Base-by-base conservation (phyloP, 306 rosid species). In the Citrullus amarus region DNA sequence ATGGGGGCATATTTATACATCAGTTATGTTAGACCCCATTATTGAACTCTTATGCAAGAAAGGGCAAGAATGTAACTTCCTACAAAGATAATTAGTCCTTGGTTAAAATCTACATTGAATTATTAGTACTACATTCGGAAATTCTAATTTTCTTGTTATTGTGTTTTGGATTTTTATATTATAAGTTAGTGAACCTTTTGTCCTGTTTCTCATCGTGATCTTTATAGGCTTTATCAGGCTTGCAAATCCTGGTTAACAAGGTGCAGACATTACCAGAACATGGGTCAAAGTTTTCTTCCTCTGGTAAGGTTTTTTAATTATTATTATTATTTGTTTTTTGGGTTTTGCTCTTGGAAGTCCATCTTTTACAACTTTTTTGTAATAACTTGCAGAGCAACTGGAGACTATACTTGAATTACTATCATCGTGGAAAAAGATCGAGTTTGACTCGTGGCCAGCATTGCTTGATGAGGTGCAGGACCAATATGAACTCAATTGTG, bases 391-490 rank as follows among this genome's bases (percentile, higher is more conserved):
- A 92, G 98, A 79, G 78, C 90, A 89, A 84, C 71, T 95, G 75
- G 88, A 87, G 46, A 75, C 89, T 71, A 70, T 95, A 79, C 39
- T 55, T 74, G 83, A 61, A 67, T 84, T 95, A 78, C 82, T 88
- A 84, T 82, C 86, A n/a, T 85, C 85, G 7, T 95, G 97, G 98
- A 90, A 88, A 79, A 85, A 81, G 86, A 72, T 95, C 74, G 98
- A 95, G 85, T 73, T 90, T 22, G 89, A 81, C 73, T 89, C 95
- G 8, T 95, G 98, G 98, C 90, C 96, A 20, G 82, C 88, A 44
- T 86, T 95, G 88, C 95, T 95, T 81, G 91, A 92, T 69, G 92
- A 85, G 83, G 98, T 92, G 85, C 87, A 85, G 78, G 88, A 88
- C 61, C 93, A 84, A 66, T 92, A 59, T 78, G 96, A 95, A 79